Base-by-base conservation (phyloP, 2,329 filamentous ascomycete species). In the Penicillium polonicum region DNA sequence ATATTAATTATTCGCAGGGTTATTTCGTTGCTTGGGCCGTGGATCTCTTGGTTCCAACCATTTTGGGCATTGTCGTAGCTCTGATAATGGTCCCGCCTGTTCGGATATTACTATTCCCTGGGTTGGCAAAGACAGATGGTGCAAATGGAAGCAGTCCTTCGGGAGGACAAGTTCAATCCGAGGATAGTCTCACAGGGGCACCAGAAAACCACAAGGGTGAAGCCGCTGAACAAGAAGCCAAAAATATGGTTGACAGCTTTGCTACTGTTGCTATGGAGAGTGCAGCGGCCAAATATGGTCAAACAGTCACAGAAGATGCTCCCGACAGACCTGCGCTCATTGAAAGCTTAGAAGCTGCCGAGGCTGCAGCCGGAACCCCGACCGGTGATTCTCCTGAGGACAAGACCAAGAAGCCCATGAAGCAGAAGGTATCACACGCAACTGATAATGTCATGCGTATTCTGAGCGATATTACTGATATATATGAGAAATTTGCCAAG, bases 121-220 rank as follows among this genome's bases (percentile, higher is more conserved):
- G 86, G 0, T 87, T 87, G 1, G 78, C 89, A 0, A 84, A 88
- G 0, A 78, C 91, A 21, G 84, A 81, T 1, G 38, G 25, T 4
- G 79, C 91, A 69, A 90, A 87, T 63, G 12, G 45, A 17, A 52
- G 23, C 0, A 33, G 7, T 7, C 88, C 89, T 0, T 83, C 84
- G 43, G 82, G 88, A 4, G 89, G 88, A 1, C 84, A 90, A 0
- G 74, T 92, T 0, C 90, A 88, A 2, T 91, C 87, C n/a, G 84
- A 87, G 25, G 88, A 92, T 60, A 91, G 87, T 50, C 82, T 88
- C 1, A 94, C 90, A 0, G 90, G 90, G 1, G 90, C 89, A 0
- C 88, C 90, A 0, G 90, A 95, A 72, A 89, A 89, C 61, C 84
- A 92, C 74, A 88, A 91, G 70, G 91, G 91, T 27, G 91, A 94